phyloP scores from a whole-genome alignment of 1,139 yeast species.

The Blastobotrys malaysiensis region DNA sequence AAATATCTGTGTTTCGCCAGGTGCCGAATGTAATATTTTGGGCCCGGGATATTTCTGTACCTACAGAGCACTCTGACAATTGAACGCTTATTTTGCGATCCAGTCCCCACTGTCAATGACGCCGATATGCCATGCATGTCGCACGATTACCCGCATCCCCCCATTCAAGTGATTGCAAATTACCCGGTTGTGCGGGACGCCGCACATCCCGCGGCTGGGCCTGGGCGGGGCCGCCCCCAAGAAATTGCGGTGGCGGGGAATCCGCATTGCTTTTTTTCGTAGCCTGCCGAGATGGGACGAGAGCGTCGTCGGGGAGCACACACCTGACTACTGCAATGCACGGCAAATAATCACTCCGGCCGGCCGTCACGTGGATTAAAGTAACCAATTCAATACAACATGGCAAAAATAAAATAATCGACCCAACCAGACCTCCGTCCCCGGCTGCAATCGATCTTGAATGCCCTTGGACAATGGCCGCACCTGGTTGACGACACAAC shows the following conservation, averaged over 20 bases:
- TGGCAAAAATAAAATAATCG: too few species aligned
- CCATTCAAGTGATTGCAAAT: not conserved
- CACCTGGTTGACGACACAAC: too few species aligned
- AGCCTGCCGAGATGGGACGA: not conserved
- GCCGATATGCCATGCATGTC: not conserved
- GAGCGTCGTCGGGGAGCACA: not conserved
- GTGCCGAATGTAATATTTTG: not conserved
- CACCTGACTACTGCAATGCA: constrained; percentile 1
- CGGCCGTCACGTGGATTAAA: not conserved
- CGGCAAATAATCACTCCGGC: not conserved
- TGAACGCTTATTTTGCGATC: not conserved
- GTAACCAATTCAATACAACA: not conserved
- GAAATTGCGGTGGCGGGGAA: not conserved
- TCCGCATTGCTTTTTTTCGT: not conserved
- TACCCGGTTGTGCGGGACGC: not conserved
- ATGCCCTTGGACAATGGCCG: too few species aligned
- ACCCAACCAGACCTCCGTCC: not conserved
- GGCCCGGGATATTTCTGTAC: too few species aligned
- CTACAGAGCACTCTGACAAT: not conserved
- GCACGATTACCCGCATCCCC: not conserved
- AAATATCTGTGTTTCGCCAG: not conserved
- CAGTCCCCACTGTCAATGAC: too few species aligned
- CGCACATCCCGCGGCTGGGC: not conserved
- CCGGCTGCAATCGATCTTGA: not conserved
- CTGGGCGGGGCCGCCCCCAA: not conserved